Evolutionary conservation across 1,139 yeast species (phyloP).

Genomic region (Yamadazyma dushanensis): DNA sequence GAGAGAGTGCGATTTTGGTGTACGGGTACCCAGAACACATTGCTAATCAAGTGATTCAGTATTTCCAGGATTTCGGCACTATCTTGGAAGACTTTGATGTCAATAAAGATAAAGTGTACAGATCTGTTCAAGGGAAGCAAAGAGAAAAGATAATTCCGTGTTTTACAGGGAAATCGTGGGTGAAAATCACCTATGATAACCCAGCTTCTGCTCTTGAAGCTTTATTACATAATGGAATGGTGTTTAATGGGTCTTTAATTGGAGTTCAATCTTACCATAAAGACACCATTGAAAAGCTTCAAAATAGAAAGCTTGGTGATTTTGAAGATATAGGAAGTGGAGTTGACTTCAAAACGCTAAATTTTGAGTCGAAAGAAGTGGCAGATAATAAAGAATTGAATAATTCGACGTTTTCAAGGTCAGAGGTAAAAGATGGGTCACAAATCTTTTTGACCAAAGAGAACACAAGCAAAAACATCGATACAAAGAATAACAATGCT

Average conservation of each 20-base stretch:
- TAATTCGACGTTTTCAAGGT: slow-evolving; percentile 18
- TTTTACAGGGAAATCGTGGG: slow-evolving; percentile 86
- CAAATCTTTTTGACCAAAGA: slow-evolving; percentile 35
- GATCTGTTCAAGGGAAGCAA: slow-evolving; percentile 13
- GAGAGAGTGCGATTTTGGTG: slow-evolving; percentile 71
- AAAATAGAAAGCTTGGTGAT: slow-evolving; percentile 52
- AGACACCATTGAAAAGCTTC: slow-evolving; percentile 60
- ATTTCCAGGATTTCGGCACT: slow-evolving; percentile 78
- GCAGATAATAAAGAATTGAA: slow-evolving; percentile 11
- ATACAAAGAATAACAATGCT: slow-evolving; percentile 24
- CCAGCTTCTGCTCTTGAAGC: slow-evolving; percentile 81
- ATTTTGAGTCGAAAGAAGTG: slow-evolving; percentile 7
- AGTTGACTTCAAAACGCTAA: slow-evolving; percentile 7
- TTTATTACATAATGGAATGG: slow-evolving; percentile 74
- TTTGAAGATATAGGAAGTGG: slow-evolving; percentile 59
- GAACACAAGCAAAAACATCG: slow-evolving; percentile 18
- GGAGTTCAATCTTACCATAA: slow-evolving; percentile 77
- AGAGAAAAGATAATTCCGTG: slow-evolving; percentile 51
- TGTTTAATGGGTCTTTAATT: slow-evolving; percentile 66
- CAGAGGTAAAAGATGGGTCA: slow-evolving; percentile 45
- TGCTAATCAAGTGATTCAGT: slow-evolving; percentile 65
- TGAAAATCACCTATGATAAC: slow-evolving; percentile 78
- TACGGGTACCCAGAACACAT: slow-evolving; percentile 86
- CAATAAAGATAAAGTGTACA: slow-evolving; percentile 21
- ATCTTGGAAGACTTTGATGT: slow-evolving; percentile 73